These are phyloP conservation scores for Colletotrichum salicis DNA, from an alignment of 2,329 filamentous ascomycete species.

Conservation along the genomic window DNA sequence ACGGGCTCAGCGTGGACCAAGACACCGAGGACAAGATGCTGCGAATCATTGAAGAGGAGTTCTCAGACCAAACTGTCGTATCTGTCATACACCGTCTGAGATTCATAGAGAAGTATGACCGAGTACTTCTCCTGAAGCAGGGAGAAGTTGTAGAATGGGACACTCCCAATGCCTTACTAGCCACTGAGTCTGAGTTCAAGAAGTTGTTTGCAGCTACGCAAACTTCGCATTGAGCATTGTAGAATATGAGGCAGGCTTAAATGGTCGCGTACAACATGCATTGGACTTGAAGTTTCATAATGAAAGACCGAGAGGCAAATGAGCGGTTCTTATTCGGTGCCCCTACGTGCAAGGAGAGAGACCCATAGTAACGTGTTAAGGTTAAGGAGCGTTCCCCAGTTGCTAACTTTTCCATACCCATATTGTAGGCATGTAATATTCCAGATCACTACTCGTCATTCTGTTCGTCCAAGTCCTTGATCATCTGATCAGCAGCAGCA, in stretches of 20 bases:
- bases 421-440: no score
- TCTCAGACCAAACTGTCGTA: conserved; percentile 6
- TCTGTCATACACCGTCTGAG: conserved; percentile 14
- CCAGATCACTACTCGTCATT: no score
- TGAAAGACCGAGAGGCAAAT: no score
- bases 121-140: conserved; percentile 3
- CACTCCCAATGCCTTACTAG: background rate
- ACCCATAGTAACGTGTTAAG: no score
- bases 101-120: conserved; percentile 2
- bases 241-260: background rate
- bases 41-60: conserved; percentile 4
- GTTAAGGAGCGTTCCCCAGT: no score
- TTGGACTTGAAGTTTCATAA: no score
- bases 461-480: no score
- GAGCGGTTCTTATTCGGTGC: no score
- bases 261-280: background rate
- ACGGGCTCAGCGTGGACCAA: background rate
- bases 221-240: background rate
- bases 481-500: no score
- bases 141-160: conserved; percentile 5
- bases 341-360: no score
- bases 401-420: no score
- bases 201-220: background rate
- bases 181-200: conserved; percentile 5
- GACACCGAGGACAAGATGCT: conserved; percentile 15